phyloP scores from a whole-genome alignment of 2,329 filamentous ascomycete genomes.

The Penicillium sp. region DNA sequence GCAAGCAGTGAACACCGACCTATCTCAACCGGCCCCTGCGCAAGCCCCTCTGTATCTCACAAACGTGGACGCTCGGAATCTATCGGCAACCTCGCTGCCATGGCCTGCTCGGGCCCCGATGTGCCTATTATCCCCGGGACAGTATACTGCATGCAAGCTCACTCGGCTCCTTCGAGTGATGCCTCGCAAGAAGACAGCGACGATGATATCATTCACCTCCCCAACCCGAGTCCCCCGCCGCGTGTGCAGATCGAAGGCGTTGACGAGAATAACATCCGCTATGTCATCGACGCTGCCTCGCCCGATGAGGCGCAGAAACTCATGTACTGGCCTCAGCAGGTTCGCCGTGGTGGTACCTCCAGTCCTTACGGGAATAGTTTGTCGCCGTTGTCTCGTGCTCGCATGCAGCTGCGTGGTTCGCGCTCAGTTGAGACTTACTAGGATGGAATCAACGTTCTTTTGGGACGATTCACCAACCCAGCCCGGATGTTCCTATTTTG shows the following conservation, averaged over 20 bases:
- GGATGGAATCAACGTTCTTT: neutral
- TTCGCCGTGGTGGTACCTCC: conserved; percentile 6
- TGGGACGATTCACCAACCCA: neutral
- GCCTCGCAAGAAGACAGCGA: conserved; percentile 32
- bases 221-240: conserved; percentile 27
- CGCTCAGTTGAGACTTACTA: conserved; percentile 32
- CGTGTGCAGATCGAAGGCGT: conserved; percentile 34
- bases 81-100: conserved; percentile 4
- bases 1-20: conserved; percentile 20
- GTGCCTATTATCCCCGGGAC: conserved; percentile 21
- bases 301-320: conserved; percentile 31
- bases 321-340: conserved; percentile 33
- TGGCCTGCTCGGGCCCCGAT: conserved; percentile 14
- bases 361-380: conserved; percentile 17
- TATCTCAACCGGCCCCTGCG: conserved; percentile 3
- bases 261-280: conserved; percentile 37
- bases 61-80: conserved; percentile 19
- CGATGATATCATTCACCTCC: conserved; percentile 39
- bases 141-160: conserved; percentile 37
- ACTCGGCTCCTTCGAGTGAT: conserved; percentile 28
- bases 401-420: conserved; percentile 23
- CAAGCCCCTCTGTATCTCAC: neutral
- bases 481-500: neutral
- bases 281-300: conserved; percentile 30
- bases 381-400: conserved; percentile 21